These are phyloP conservation scores for Violaceomyces palustris DNA, from an alignment of 1,284 basidiomycete species.

Conservation along the genomic window DNA sequence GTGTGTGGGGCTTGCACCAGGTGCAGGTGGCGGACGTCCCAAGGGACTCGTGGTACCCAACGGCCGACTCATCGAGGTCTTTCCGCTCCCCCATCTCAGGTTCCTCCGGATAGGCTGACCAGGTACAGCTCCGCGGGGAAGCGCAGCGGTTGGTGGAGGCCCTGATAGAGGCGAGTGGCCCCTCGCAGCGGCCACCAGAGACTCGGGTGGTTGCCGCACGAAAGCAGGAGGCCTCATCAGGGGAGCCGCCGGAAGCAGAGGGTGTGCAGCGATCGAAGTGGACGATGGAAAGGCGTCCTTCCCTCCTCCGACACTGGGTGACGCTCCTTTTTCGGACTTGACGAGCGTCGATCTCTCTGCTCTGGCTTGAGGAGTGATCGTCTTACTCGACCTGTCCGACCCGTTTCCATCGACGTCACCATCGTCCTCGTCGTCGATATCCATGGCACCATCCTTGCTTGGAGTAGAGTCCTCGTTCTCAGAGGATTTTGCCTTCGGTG, in stretches of 20 bases:
- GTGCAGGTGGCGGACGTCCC: constrained; percentile 9
- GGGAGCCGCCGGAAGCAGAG: constrained; percentile 12
- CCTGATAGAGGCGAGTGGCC: constrained; percentile 31
- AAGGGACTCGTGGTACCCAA: constrained; percentile 25
- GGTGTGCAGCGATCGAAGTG: background rate
- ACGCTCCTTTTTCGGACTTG: too few relatives aligned
- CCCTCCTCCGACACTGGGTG: too few relatives aligned
- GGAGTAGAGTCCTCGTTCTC: background rate
- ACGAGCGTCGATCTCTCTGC: too few relatives aligned
- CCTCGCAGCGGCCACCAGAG: constrained; percentile 20
- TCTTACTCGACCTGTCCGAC: constrained; percentile 1
- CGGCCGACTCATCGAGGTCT: constrained; percentile 37
- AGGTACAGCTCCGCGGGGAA: constrained; percentile 6
- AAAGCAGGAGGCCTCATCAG: constrained; percentile 14
- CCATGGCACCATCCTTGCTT: constrained; percentile 3
- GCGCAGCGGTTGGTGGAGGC: constrained; percentile 11
- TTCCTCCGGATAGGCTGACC: constrained; percentile 49
- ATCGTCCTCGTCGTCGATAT: constrained; percentile 10
- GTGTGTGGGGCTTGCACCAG: constrained; percentile 11
- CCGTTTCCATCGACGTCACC: constrained; percentile 5
- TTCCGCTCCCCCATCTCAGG: constrained; percentile 48
- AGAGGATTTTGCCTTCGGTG: background rate
- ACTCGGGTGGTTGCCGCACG: constrained; percentile 8
- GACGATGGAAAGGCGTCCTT: too few relatives aligned
- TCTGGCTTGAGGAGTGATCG: too few relatives aligned